These are phyloP conservation scores for Dicorynia guianensis DNA, from an alignment of 306 rosid species.

Conservation along the genomic window DNA sequence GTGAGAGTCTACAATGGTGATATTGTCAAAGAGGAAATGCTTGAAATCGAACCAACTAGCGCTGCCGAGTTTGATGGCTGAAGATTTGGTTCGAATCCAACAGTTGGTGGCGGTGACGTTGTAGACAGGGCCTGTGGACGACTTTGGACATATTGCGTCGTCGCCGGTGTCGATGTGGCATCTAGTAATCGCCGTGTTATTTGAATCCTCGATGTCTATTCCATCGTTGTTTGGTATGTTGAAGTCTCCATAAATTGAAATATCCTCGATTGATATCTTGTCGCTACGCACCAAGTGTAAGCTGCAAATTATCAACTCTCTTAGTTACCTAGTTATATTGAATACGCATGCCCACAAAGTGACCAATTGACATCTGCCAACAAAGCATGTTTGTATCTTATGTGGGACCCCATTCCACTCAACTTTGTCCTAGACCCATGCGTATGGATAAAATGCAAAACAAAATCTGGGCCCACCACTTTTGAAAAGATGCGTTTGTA, in stretches of 20 bases:
- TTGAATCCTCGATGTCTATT: conserved; percentile 93
- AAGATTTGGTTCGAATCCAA: conserved; percentile 92
- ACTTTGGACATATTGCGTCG: conserved; percentile 93
- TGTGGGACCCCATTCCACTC: no score
- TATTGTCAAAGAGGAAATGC: conserved; percentile 74
- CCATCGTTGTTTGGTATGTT: conserved; percentile 93
- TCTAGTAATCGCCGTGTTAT: conserved; percentile 72
- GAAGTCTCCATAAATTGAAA: conserved; percentile 82
- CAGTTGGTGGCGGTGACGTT: conserved; percentile 71
- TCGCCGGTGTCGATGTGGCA: conserved; percentile 92
- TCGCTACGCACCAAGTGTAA: conserved; percentile 80
- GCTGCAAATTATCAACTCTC: conserved; percentile 56
- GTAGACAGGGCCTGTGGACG: conserved; percentile 71
- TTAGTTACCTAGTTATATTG: no score
- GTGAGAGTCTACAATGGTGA: conserved; percentile 87
- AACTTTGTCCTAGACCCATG: no score
- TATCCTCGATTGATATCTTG: conserved; percentile 59
- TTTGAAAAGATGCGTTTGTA: no score
- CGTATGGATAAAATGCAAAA: no score
- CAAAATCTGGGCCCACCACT: no score
- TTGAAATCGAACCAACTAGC: conserved; percentile 84
- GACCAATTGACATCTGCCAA: no score
- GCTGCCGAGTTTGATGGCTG: conserved; percentile 92
- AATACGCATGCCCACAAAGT: no score
- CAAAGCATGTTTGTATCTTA: no score